Percentiles rank a stretch among this genome's conserved stretches.
phyloP scores from a whole-genome alignment of 169 alveolate genomes.

The Plasmodium fragile region DNA sequence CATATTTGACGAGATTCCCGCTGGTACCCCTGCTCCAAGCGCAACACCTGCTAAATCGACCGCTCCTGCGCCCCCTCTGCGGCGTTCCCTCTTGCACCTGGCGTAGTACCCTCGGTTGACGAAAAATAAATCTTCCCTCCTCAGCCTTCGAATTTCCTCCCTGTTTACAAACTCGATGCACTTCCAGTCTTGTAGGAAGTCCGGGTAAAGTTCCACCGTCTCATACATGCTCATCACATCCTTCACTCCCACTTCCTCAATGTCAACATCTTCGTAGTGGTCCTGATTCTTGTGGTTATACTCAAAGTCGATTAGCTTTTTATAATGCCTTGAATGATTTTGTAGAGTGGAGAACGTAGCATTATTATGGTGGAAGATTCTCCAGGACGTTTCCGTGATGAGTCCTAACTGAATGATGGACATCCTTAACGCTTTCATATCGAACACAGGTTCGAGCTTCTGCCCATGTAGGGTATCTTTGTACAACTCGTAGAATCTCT shows the following conservation, averaged over 20 bases:
- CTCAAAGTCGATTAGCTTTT: conserved; percentile 44
- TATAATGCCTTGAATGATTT: conserved; percentile 45
- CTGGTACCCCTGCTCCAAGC: background rate
- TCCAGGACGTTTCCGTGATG: conserved; percentile 68
- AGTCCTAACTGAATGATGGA: conserved; percentile 42
- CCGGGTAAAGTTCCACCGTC: conserved; percentile 51
- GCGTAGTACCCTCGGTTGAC: conserved; percentile 24
- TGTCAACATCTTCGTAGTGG: conserved; percentile 46
- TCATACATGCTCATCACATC: conserved; percentile 33
- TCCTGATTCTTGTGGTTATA: conserved; percentile 45
- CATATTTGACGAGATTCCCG: background rate
- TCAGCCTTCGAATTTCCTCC: conserved; percentile 4
- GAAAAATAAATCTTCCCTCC: conserved; percentile 25
- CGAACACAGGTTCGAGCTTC: conserved; percentile 15
- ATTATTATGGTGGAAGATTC: conserved; percentile 55
- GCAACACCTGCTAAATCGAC: background rate
- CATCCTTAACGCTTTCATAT: conserved; percentile 52
- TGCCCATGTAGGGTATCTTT: background rate
- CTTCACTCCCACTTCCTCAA: conserved; percentile 47
- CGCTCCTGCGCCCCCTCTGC: background rate
- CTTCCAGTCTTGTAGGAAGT: conserved; percentile 13
- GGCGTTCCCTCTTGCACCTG: background rate
- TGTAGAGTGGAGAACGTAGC: conserved; percentile 45
- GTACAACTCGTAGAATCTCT: conserved; percentile 9
- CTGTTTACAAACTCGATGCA: conserved; percentile 37